phyloP scores from a whole-genome alignment of 129 eudicot species.

The Chrysanthemum makinoi region DNA sequence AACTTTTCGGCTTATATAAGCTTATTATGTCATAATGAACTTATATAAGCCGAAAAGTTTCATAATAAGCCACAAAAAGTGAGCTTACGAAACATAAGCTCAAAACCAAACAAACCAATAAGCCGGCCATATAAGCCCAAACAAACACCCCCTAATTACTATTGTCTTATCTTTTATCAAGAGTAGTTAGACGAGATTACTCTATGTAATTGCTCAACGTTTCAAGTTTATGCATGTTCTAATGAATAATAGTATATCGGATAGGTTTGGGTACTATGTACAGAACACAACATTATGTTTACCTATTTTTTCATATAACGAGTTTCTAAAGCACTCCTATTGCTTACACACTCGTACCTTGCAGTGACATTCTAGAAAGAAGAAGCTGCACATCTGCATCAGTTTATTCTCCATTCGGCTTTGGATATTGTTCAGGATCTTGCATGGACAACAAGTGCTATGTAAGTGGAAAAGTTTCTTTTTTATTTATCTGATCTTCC shows the following conservation, averaged over 20 bases:
- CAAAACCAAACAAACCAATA: too few species aligned
- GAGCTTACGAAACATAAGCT: too few species aligned
- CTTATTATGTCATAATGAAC: too few species aligned
- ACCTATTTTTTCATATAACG: not conserved
- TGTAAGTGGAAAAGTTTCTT: slow-evolving; percentile 39
- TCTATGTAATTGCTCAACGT: not conserved
- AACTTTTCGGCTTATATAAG: too few species aligned
- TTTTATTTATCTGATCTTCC: not conserved
- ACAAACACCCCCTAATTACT: too few species aligned
- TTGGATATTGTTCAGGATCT: slow-evolving; percentile 93
- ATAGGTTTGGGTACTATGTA: not conserved
- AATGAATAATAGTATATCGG: not conserved
- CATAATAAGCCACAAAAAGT: too few species aligned
- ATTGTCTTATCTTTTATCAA: not conserved
- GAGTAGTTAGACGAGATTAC: not conserved
- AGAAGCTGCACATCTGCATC: slow-evolving; percentile 97
- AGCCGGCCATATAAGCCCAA: too few species aligned
- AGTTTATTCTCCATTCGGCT: slow-evolving; percentile 86
- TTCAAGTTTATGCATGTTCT: not conserved
- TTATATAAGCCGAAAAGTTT: too few species aligned
- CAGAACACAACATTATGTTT: not conserved
- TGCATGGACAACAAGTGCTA: slow-evolving; percentile 98
- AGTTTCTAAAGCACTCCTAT: not conserved
- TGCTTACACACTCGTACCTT: slow-evolving; percentile 8
- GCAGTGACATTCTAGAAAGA: slow-evolving; percentile 55